Percentiles rank a stretch among this genome's conserved stretches.
Conservation (phyloP, 148 eudicot species). For the Nepenthes mirabilis region DNA sequence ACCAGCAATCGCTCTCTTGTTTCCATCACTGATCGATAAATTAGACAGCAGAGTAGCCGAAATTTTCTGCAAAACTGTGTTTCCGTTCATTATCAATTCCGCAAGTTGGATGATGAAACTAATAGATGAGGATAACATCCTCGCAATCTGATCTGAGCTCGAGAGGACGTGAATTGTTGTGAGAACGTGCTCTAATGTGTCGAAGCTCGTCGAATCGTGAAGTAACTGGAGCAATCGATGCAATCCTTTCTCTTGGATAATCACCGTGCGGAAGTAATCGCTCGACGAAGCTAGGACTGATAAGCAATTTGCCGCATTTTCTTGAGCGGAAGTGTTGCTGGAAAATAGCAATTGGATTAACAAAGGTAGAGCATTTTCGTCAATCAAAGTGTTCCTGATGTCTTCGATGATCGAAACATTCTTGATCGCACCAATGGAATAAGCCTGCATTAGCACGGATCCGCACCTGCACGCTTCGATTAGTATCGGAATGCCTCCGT, state of each 20-base stretch:
- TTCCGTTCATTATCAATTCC: constrained; percentile 35
- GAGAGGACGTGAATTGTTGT: constrained; percentile 43
- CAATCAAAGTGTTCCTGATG: constrained; percentile 19
- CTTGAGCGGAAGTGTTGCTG: constrained; percentile 22
- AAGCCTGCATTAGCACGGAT: constrained; percentile 19
- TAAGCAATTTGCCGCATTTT: constrained; percentile 41
- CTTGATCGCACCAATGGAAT: constrained; percentile 31
- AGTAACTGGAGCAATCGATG: constrained; percentile 29
- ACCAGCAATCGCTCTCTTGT: constrained; percentile 29
- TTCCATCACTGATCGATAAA: constrained; percentile 32
- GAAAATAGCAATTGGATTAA: constrained; percentile 26
- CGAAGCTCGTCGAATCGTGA: constrained; percentile 24
- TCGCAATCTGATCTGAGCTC: constrained; percentile 10
- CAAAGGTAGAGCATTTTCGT: constrained; percentile 42
- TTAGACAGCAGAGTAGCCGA: constrained; percentile 25
- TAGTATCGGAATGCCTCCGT: constrained; percentile 41
- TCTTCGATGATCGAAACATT: constrained; percentile 43
- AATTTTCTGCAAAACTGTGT: constrained; percentile 29
- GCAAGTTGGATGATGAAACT: constrained; percentile 27
- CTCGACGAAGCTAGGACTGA: constrained; percentile 36
- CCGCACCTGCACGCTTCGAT: constrained; percentile 43
- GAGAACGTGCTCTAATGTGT: constrained; percentile 38
- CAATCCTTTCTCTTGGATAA: constrained; percentile 35
- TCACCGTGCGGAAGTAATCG: constrained; percentile 18
- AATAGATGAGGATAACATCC: constrained; percentile 23